Percentiles rank a stretch among this genome's conserved stretches.
phyloP scores from a whole-genome alignment of 1,284 basidiomycete species.

The Marasmius fiardii region DNA sequence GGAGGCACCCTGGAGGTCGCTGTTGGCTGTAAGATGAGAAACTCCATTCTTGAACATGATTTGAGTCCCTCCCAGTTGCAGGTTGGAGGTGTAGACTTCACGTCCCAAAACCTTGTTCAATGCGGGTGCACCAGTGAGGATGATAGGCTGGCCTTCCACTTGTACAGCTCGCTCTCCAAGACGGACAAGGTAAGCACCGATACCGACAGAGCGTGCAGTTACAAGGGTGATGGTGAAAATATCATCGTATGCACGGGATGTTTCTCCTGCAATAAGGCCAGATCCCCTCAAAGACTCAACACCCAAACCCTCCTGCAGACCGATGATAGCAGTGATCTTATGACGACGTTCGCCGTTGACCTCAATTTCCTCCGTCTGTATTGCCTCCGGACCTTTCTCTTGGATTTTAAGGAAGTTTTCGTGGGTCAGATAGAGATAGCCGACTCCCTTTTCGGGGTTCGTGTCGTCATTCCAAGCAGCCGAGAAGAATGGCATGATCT shows the following conservation, averaged over 20 bases:
- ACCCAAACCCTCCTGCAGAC: slow-evolving; percentile 95
- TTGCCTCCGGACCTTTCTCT: slow-evolving; percentile 75
- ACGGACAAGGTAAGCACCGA: slow-evolving; percentile 98
- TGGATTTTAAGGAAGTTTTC: slow-evolving; percentile 83
- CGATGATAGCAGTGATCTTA: slow-evolving; percentile 96
- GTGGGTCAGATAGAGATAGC: slow-evolving; percentile 92
- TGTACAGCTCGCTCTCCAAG: slow-evolving; percentile 98
- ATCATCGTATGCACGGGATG: slow-evolving; percentile 96
- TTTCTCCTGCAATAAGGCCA: slow-evolving; percentile 98
- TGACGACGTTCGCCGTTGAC: slow-evolving; percentile 85
- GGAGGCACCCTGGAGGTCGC: slow-evolving; percentile 92
- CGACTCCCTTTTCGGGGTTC: slow-evolving; percentile 92
- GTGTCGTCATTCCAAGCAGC: slow-evolving; percentile 85
- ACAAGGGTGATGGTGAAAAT: slow-evolving; percentile 99
- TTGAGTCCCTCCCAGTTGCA: slow-evolving; percentile 98
- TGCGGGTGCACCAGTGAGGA: slow-evolving; percentile 95
- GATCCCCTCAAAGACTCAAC: slow-evolving; percentile 96
- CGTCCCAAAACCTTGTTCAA: slow-evolving; percentile 99
- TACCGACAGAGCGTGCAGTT: slow-evolving; percentile 97
- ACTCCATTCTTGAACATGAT: slow-evolving; percentile 99
- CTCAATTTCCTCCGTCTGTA: slow-evolving; percentile 83
- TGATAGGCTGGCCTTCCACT: slow-evolving; percentile 99
- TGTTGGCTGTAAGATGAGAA: slow-evolving; percentile 91
- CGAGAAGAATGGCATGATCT: slow-evolving; percentile 86
- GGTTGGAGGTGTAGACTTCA: slow-evolving; percentile 98